Percentiles rank a stretch among this genome's conserved stretches.
Conservation (phyloP, 2,329 filamentous ascomycete species). For the Tolypocladium endophyticum region DNA sequence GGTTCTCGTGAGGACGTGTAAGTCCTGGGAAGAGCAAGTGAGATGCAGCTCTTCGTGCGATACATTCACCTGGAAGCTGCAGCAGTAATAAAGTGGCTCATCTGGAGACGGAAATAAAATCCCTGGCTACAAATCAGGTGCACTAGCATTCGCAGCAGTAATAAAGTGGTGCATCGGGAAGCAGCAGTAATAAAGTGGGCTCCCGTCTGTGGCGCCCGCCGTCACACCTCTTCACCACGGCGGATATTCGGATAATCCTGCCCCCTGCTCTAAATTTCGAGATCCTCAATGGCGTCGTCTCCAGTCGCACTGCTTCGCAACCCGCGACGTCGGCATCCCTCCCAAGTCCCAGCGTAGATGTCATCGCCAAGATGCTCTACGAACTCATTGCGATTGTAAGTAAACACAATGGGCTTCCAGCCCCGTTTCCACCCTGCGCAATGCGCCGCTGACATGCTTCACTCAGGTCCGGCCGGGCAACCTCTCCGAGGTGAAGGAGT, state of each 20-base stretch:
- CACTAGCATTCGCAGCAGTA: no score
- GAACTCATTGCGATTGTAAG: constrained; percentile 91
- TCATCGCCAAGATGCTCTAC: constrained; percentile 68
- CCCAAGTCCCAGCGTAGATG: constrained; percentile 13
- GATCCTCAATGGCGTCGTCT: not conserved
- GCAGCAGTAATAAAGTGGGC: not conserved
- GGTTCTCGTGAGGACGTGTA: not conserved
- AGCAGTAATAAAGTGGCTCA: not conserved
- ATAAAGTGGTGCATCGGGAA: no score
- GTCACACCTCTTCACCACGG: not conserved
- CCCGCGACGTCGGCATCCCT: constrained; percentile 4
- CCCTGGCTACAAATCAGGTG: no score
- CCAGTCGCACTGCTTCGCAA: constrained; percentile 2
- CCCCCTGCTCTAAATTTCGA: constrained; percentile 13
- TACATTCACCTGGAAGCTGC: no score
- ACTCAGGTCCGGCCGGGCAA: constrained; percentile 81
- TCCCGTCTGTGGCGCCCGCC: not conserved
- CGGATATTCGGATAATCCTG: not conserved
- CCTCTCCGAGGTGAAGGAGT: constrained; percentile 92
- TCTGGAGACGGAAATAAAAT: no score
- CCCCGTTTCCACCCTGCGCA: no score
- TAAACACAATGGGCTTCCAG: not conserved
- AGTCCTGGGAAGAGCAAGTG: no score
- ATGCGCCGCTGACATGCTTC: constrained; percentile 7
- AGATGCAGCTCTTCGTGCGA: no score